These are phyloP conservation scores for Sarocladium oryzae DNA, from an alignment of 2,329 filamentous ascomycete species.

Conservation along the genomic window DNA sequence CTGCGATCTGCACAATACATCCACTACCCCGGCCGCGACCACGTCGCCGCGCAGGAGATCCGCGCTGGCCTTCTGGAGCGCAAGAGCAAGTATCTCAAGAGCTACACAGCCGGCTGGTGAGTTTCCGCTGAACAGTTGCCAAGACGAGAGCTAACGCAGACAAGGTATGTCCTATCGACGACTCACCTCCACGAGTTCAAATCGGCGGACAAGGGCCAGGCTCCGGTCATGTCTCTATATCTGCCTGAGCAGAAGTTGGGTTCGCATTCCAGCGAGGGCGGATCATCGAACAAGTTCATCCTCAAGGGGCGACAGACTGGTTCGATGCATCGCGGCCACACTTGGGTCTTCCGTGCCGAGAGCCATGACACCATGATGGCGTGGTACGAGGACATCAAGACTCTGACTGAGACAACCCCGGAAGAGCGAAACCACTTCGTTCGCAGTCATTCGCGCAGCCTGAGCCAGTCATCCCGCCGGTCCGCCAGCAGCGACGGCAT, in stretches of 20 bases:
- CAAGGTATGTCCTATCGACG: constrained; percentile 91
- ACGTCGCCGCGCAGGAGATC: constrained; percentile 76
- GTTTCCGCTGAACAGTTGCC: constrained; percentile 21
- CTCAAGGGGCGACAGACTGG: constrained; percentile 94
- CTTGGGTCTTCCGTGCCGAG: constrained; percentile 66
- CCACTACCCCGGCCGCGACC: constrained; percentile 83
- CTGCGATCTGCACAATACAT: constrained; percentile 75
- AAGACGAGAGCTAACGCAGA: background rate
- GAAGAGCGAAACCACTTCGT: constrained; percentile 87
- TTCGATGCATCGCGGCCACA: constrained; percentile 76
- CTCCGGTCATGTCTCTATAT: constrained; percentile 93
- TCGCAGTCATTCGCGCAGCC: constrained; percentile 69
- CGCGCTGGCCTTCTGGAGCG: constrained; percentile 87
- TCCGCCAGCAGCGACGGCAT: constrained; percentile 70
- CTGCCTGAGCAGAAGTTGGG: constrained; percentile 93
- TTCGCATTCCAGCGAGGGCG: constrained; percentile 75
- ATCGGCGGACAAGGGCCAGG: constrained; percentile 87
- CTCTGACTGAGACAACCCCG: constrained; percentile 77
- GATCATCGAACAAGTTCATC: constrained; percentile 94
- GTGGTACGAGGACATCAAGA: constrained; percentile 91
- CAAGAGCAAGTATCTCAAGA: constrained; percentile 98
- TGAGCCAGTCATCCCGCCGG: constrained; percentile 59
- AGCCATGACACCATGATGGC: constrained; percentile 92
- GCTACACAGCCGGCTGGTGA: constrained; percentile 91
- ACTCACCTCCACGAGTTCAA: constrained; percentile 99